Base-by-base conservation (phyloP, 1,139 yeast species). In the Suhomyces bribrorum region DNA sequence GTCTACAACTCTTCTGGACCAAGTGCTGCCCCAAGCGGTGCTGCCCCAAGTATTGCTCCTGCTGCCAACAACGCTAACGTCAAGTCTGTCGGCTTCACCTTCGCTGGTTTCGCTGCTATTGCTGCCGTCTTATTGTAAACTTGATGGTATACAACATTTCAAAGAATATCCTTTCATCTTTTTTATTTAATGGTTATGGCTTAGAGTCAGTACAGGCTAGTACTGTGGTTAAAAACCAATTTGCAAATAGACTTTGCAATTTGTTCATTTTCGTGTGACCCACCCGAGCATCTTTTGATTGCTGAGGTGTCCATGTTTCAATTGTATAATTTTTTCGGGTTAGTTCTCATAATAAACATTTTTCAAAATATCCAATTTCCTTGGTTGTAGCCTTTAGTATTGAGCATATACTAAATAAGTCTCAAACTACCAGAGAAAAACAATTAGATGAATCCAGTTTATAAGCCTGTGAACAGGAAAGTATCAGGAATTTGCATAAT, bases 81-180 rank as follows among this genome's bases (percentile, higher is more conserved):
- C 45, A 52, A 52, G 41, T 59, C 56, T 40, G 56, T 53, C 32
- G 61, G 56, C 38, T 58, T 55, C 34, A 76, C 75, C 45, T 60
- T 61, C 37, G 75, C 63, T 44, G 75, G 75, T 56, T 39, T 67
- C 41, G 77, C 69, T 45, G 76, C 72, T 58, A 47, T 69, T 38
- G 75, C 69, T 47, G 75, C 71, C 47, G 55, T 61, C 49, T 65
- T 71, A 56, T 58, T 69, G 53, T 70, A 66, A 62, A 41, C 28
- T 18, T 22, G 23, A n/a, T n/a, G n/a, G n/a, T n/a, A n/a, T n/a
- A n/a, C n/a, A n/a, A n/a, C n/a, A n/a, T n/a, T n/a, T n/a, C n/a
- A n/a, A n/a, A n/a, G n/a, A n/a, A n/a, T n/a, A n/a, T n/a, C n/a
- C n/a, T 20, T 20, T 20, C 23, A 20, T 5, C 5, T 20, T 20